Base-by-base conservation (phyloP, 164 flowering plant species). In the Buxus sempervirens region DNA sequence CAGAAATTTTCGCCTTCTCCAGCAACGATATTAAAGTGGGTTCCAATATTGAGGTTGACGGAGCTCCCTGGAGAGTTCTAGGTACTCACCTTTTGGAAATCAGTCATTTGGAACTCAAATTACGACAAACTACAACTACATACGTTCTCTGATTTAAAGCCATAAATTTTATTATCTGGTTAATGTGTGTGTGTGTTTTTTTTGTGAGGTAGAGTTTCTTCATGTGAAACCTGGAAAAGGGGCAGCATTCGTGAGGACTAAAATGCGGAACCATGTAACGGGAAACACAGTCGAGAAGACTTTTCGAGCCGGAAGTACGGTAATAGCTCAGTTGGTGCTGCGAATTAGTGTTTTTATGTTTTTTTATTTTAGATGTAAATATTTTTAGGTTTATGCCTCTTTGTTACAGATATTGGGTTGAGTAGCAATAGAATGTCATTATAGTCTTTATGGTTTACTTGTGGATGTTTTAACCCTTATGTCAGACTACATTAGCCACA, bases 211-310 rank as follows among this genome's bases (percentile, higher is more conserved):
- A 93, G 99, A 93, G 78, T 96, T 96, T 86, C 95, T 96, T 76
- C 99, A 96, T 78, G 99, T 96, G 70, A 96, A 96, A 71, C 99
- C 98, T 72, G 99, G 99, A 60, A 96, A 93, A 75, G 99, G 99
- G 60, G 99, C 99, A 16, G 98, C 99, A 4, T 96, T 89, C 81
- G 98, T 96, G 63, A 87, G 99, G 82, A 96, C 98, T 71, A 96
- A 91, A 60, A 75, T 96, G 73, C 78, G 86, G 13, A 95, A 95
- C 77, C 88, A 83, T 68, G 65, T 95, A 12, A 84, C 93, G 1
- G 97, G 98, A 66, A 95, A 86, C 79, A 83, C 85, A 9, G 93
- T 96, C 36, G 98, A 96, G 71, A 95, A 89, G 73, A 95, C 96
- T 26, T 91, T 95, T 77, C 88, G 99, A 60, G 97, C 97, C 36